Percentiles rank a stretch among this genome's conserved stretches.
Conservation (phyloP, 345 rosid species). For the Moricandia arvensis region DNA sequence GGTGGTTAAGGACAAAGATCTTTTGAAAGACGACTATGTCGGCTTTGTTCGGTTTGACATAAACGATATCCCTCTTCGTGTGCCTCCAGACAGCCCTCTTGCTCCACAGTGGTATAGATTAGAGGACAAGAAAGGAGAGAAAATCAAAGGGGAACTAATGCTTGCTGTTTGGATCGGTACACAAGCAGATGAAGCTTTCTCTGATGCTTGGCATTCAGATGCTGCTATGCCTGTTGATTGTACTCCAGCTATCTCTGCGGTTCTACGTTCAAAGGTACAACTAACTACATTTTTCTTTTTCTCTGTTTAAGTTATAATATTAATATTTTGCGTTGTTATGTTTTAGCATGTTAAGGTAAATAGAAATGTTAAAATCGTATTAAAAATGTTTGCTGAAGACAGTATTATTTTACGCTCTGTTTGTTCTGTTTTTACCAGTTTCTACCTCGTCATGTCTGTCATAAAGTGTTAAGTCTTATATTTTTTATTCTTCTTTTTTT, state of each 20-base stretch:
- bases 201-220: constrained; percentile 99
- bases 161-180: constrained; percentile 99
- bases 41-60: constrained; percentile 83
- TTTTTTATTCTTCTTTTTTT: neutral
- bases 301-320: no score
- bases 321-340: no score
- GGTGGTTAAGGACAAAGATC: constrained; percentile 81
- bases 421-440: neutral
- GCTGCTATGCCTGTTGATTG: constrained; percentile 78
- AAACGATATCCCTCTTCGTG: constrained; percentile 82
- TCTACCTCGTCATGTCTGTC: neutral
- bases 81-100: constrained; percentile 94
- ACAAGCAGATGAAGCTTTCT: constrained; percentile 96
- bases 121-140: constrained; percentile 80
- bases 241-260: constrained; percentile 50
- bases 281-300: neutral
- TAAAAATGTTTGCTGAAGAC: neutral
- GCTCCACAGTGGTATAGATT: constrained; percentile 98
- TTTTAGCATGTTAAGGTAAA: no score
- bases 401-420: neutral
- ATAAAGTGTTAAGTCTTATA: neutral
- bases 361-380: neutral
- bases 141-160: constrained; percentile 91
- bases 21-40: constrained; percentile 80
- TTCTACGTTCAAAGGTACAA: constrained; percentile 70